Evolutionary conservation across 2,329 filamentous ascomycete species (phyloP), one percentile per base, ranked within the genome.

Genomic region (Bipolaris cookei): DNA sequence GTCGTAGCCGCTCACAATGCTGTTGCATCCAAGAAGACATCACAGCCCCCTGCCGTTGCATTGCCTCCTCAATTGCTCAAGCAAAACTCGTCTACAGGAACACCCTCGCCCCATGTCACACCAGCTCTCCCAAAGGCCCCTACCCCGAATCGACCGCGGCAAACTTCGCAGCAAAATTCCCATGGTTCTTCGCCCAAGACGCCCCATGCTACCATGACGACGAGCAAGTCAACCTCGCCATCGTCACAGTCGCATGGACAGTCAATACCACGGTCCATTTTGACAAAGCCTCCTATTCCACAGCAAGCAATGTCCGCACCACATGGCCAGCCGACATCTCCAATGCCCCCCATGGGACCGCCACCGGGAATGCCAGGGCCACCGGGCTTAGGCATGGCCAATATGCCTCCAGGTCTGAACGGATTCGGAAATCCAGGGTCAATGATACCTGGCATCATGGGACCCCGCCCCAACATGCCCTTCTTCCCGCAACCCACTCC

Each of bases 81-180:
- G 64, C 82, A 85, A 54, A 83, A 80, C 28, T 75, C 74, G 20
- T 76, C 78, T 30, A 78, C 79, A 14, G 79, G 78, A 57, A 83
- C 89, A 62, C 86, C 87, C 45, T 97, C 94, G 14, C 94, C 94
- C 6, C 91, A 92, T 72, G 85, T 94, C 48, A 95, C 91, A 32
- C 94, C 95, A 6, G 88, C 87, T 23, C 79, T 96, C 44, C 88
- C 92, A 11, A 97, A 97, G 74, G 88, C 88, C 18, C 88, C 92
- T 4, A 93, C 91, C 11, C 91, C 92, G 7, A 89, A 87, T 63
- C 89, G 90, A 61, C 84, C 88, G 35, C 88, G 91, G 53, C 90
- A 93, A 59, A 79, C 86, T 44, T 95, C 92, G 7, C 91, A 96
- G 62, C 92, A 95, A 73, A 89, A 88, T 23, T 87, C 87, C 8